Conservation (phyloP, 2,329 filamentous ascomycete species). For the Claviceps africana region DNA sequence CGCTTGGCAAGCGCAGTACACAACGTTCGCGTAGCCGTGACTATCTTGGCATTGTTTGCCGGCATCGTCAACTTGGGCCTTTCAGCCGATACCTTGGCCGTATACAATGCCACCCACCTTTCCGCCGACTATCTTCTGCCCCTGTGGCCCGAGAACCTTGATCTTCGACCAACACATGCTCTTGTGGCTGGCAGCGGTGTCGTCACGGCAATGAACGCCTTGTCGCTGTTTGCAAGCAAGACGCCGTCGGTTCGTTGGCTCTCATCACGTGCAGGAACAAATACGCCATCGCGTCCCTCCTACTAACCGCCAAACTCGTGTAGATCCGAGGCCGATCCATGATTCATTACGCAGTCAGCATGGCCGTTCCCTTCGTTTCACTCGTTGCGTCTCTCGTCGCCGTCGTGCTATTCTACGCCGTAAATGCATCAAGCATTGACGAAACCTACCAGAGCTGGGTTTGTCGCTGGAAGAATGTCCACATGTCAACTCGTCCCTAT, state of each 20-base stretch:
- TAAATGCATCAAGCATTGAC: slow-evolving; percentile 35
- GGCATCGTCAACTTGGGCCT: slow-evolving; percentile 40
- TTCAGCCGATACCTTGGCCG: slow-evolving; percentile 37
- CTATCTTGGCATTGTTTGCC: slow-evolving; percentile 33
- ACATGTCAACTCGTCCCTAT: slow-evolving; percentile 37
- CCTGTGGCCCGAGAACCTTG: slow-evolving; percentile 44
- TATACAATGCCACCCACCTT: slow-evolving; percentile 41
- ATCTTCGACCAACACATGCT: slow-evolving; percentile 41
- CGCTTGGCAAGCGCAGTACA: slow-evolving; percentile 28
- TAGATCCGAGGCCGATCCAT: slow-evolving; percentile 11
- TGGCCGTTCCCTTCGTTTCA: slow-evolving; percentile 16
- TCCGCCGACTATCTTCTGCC: slow-evolving; percentile 33
- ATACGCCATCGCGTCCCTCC: neutral
- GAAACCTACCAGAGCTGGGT: slow-evolving; percentile 49
- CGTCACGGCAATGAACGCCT: slow-evolving; percentile 31
- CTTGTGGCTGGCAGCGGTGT: slow-evolving; percentile 38
- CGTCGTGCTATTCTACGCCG: slow-evolving; percentile 42
- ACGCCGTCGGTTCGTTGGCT: slow-evolving; percentile 28
- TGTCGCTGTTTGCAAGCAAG: slow-evolving; percentile 35
- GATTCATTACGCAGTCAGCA: slow-evolving; percentile 9
- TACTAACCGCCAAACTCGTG: neutral
- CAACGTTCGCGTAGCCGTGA: slow-evolving; percentile 31
- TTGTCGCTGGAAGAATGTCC: slow-evolving; percentile 43
- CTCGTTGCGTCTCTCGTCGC: slow-evolving; percentile 32
- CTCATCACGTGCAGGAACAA: neutral